These are phyloP conservation scores for Trypanosoma scelopori DNA, from an alignment of 208 protist species.

Conservation along the genomic window DNA sequence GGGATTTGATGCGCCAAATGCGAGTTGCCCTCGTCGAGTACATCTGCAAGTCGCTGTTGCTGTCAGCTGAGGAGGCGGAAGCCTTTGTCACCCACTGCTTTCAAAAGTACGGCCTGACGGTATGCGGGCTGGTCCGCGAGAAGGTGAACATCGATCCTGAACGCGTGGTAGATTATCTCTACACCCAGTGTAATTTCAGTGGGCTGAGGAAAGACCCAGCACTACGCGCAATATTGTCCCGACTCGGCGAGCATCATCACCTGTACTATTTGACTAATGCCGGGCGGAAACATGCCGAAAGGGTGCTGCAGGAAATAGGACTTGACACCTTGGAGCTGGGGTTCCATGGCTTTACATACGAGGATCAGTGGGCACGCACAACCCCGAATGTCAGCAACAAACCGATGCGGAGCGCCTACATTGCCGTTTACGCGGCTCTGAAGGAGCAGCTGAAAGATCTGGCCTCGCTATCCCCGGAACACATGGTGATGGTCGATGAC, in stretches of 20 bases:
- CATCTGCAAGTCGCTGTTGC: constrained; percentile 30
- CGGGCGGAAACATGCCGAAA: constrained; percentile 47
- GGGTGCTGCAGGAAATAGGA: constrained; percentile 44
- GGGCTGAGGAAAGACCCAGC: constrained; percentile 37
- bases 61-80: constrained; percentile 38
- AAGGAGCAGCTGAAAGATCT: constrained; percentile 32
- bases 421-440: constrained; percentile 49
- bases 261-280: constrained; percentile 82
- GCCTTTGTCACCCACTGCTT: constrained; percentile 34
- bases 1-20: constrained; percentile 53
- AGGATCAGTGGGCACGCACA: constrained; percentile 78
- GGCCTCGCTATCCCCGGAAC: constrained; percentile 24
- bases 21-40: constrained; percentile 50
- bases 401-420: constrained; percentile 58
- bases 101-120: constrained; percentile 63
- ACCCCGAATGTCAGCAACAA: constrained; percentile 63
- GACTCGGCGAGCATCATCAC: constrained; percentile 42
- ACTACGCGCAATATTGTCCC: constrained; percentile 54
- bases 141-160: constrained; percentile 48
- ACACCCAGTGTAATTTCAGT: constrained; percentile 55
- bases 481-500: constrained; percentile 81
- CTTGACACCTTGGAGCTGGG: constrained; percentile 47
- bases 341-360: constrained; percentile 67
- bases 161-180: constrained; percentile 66
- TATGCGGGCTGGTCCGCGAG: constrained; percentile 58